phyloP scores from a whole-genome alignment of 208 protist species.

The Trypanosomatidae sp. region DNA sequence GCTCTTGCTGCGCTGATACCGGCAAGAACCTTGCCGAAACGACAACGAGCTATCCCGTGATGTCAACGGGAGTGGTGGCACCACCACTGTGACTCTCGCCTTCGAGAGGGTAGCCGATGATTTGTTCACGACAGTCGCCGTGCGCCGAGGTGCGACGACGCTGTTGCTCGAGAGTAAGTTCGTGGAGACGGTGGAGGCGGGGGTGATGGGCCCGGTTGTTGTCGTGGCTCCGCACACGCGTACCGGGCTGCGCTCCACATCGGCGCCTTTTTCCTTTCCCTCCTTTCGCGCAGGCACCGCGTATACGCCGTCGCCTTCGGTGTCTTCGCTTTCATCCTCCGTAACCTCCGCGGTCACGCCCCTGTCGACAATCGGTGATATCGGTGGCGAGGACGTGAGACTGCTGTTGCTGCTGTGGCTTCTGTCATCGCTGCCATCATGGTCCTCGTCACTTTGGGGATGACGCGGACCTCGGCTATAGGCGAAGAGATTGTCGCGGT shows the following conservation, averaged over 20 bases:
- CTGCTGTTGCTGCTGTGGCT: slow-evolving; percentile 14
- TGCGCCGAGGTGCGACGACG: slow-evolving; percentile 11
- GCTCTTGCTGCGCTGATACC: background rate
- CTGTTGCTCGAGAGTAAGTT: slow-evolving; percentile 22
- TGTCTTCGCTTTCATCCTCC: background rate
- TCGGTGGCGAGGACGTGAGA: slow-evolving; percentile 10
- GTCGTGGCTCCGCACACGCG: background rate
- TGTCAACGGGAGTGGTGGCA: slow-evolving; percentile 15
- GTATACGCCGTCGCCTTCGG: background rate
- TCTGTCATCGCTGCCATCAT: background rate
- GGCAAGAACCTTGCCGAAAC: background rate
- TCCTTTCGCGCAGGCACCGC: background rate
- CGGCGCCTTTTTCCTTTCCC: background rate
- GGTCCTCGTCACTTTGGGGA: slow-evolving; percentile 1
- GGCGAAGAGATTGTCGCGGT: slow-evolving; percentile 23
- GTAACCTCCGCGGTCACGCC: slow-evolving; percentile 9
- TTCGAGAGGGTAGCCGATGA: background rate
- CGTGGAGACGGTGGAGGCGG: background rate
- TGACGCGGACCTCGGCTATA: slow-evolving; percentile 21
- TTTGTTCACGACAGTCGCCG: background rate
- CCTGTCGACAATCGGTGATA: background rate
- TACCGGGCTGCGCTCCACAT: background rate
- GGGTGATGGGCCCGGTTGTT: slow-evolving; percentile 6
- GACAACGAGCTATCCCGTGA: background rate
- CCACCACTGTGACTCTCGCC: background rate